These are phyloP conservation scores for Casuarina glauca DNA, from an alignment of 306 rosid species.

Conservation along the genomic window DNA sequence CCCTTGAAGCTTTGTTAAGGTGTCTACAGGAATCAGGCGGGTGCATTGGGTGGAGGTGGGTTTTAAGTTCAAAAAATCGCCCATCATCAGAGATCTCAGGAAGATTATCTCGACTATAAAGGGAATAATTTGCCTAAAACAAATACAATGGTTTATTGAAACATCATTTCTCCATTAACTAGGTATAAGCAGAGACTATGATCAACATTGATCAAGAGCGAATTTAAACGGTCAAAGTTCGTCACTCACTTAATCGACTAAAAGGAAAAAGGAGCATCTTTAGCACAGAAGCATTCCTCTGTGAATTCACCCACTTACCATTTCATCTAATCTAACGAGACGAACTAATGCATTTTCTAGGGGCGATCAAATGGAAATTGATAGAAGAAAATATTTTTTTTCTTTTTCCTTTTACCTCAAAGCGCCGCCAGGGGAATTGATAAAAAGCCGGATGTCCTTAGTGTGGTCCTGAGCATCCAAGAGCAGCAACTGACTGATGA, in stretches of 20 bases:
- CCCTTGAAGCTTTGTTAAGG: no score
- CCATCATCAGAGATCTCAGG: no score
- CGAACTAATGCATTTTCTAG: background rate
- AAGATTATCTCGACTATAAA: no score
- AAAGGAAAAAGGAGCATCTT: background rate
- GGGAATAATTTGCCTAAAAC: no score
- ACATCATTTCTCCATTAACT: no score
- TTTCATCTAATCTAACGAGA: background rate
- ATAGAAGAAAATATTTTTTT: background rate
- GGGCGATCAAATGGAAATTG: background rate
- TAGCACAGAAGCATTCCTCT: no score
- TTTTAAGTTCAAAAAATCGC: no score
- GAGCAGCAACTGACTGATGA: conserved; percentile 77
- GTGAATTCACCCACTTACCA: background rate
- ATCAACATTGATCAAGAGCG: background rate
- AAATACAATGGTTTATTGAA: no score
- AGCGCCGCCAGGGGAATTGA: conserved; percentile 87
- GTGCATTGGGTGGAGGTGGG: no score
- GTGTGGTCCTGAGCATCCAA: conserved; percentile 85
- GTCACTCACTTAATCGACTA: background rate
- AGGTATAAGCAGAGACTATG: no score
- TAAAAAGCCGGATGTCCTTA: conserved; percentile 81
- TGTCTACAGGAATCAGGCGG: no score
- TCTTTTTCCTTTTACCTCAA: conserved; percentile 53
- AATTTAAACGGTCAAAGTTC: background rate